Percentiles rank a stretch among this genome's conserved stretches.
These are phyloP conservation scores for Blastomyces parvus DNA, from an alignment of 2,329 filamentous ascomycete species.

Conservation along the genomic window DNA sequence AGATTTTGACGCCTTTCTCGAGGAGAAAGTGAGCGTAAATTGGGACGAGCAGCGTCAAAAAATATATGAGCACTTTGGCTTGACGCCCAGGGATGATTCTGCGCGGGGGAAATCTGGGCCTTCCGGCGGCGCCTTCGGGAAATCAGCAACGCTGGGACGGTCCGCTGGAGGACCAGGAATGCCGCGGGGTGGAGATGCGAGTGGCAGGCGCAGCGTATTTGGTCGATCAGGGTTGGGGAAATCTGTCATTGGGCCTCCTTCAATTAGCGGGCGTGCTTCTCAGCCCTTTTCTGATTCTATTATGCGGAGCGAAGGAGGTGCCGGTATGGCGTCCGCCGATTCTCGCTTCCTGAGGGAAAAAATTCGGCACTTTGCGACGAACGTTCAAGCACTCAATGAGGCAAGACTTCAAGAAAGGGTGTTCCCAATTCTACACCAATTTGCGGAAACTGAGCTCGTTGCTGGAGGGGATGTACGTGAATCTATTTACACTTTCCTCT, in stretches of 20 bases:
- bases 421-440: conserved; percentile 66
- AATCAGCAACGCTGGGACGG: conserved; percentile 27
- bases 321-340: conserved; percentile 48
- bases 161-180: conserved; percentile 34
- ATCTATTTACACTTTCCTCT: conserved; percentile 8
- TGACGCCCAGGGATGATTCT: conserved; percentile 44
- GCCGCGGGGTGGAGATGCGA: conserved; percentile 34
- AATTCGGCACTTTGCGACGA: conserved; percentile 69
- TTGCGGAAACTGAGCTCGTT: conserved; percentile 62
- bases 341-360: conserved; percentile 74
- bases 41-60: conserved; percentile 89
- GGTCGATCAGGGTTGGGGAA: conserved; percentile 63
- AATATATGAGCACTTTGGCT: conserved; percentile 94
- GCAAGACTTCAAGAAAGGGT: conserved; percentile 56
- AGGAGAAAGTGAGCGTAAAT: conserved; percentile 89
- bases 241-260: conserved; percentile 78
- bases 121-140: conserved; percentile 43
- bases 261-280: conserved; percentile 49
- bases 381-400: conserved; percentile 68
- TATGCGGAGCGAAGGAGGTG: conserved; percentile 42
- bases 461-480: conserved; percentile 53
- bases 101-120: conserved; percentile 36
- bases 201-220: conserved; percentile 48
- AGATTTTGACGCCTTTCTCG: conserved; percentile 88
- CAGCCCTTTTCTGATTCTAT: conserved; percentile 62